Base-by-base conservation (phyloP, 1,284 basidiomycete species). In the Boletus smithii region DNA sequence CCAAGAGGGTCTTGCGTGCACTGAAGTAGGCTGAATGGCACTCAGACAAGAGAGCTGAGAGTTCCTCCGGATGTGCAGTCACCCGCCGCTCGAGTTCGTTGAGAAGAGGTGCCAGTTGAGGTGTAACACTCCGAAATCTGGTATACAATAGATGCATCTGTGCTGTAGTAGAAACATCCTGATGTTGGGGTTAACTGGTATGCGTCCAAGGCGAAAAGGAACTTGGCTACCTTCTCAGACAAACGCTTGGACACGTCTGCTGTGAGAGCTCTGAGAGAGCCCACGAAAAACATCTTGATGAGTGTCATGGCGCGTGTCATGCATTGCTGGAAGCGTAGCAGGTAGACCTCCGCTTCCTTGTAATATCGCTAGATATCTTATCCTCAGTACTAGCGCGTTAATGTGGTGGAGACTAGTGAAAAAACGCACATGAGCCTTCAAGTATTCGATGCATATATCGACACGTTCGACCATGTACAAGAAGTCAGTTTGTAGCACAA, bases 291-390 rank as follows among this genome's bases (percentile, higher is more conserved):
- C 80, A 97, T 91, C 64, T 90, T 94, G 71, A 97, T 91, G 42
- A 97, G 75, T 0, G 92, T 95, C 93, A 97, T 95, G 18, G 91
- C 89, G 29, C 94, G 82, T 0, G 91, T 95, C 79, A 97, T 85
- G 67, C 94, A 97, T 69, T 97, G 94, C 60, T 95, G 92, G 69
- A 94, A 97, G 20, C 94, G 83, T 17, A 97, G 76, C 8, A 95
- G 73, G 65, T 95, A 97, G 16, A 97, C 73, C 60, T 95, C 91
- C 9, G 92, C 84, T 71, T 97, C 94, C 57, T 80, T 80, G 70
- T 86, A 97, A 64, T 93, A 85, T 56, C 90, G 80, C 91, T 97
- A 59, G 27, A 50, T 43, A 30, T 9, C 8, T 5, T 18, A 34
- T 4, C 18, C 5, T 61, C 14, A 59, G 41, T 33, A 38, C 13